Evolutionary conservation across 2,329 filamentous ascomycete genomes (phyloP).

Genomic region (Ophiostoma piceae): DNA sequence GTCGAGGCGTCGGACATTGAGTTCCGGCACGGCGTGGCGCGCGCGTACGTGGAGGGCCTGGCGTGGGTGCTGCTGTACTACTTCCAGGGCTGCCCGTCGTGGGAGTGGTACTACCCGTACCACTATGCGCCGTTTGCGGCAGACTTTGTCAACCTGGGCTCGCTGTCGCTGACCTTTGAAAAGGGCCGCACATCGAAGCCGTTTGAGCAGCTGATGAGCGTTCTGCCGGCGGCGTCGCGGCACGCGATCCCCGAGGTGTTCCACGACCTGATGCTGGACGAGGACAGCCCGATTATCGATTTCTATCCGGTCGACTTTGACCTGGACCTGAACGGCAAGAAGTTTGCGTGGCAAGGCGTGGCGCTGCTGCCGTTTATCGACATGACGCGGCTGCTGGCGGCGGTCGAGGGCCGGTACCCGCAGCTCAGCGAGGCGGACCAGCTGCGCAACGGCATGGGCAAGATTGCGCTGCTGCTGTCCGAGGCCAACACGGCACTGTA

Average conservation of each 20-base stretch:
- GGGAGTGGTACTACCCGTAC: constrained; percentile 99
- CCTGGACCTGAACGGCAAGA: constrained; percentile 93
- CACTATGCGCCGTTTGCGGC: constrained; percentile 97
- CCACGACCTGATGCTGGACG: constrained; percentile 81
- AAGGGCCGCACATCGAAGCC: constrained; percentile 82
- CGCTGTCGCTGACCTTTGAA: constrained; percentile 74
- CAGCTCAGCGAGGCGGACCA: constrained; percentile 70
- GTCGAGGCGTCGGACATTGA: constrained; percentile 73
- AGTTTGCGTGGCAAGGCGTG: constrained; percentile 96
- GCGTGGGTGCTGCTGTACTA: constrained; percentile 96
- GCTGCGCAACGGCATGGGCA: constrained; percentile 71
- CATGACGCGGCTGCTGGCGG: constrained; percentile 74
- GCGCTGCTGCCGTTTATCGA: constrained; percentile 94
- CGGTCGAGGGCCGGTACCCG: constrained; percentile 78
- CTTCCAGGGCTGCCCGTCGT: constrained; percentile 95
- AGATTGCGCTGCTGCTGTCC: constrained; percentile 77
- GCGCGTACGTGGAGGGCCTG: constrained; percentile 88
- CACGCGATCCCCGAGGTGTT: constrained; percentile 86
- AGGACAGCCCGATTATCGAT: constrained; percentile 88
- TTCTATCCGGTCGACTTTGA: constrained; percentile 96
- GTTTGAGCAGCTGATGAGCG: constrained; percentile 97
- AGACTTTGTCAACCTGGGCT: constrained; percentile 79
- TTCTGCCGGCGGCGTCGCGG: constrained; percentile 86
- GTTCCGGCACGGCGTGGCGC: constrained; percentile 83
- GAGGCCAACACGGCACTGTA: constrained; percentile 76